A percentile compares a stretch with the other conserved stretches of the same genome.
These are phyloP conservation scores for Coccomyxa sp. DNA, from an alignment of 139 green algal species.

Conservation along the genomic window DNA sequence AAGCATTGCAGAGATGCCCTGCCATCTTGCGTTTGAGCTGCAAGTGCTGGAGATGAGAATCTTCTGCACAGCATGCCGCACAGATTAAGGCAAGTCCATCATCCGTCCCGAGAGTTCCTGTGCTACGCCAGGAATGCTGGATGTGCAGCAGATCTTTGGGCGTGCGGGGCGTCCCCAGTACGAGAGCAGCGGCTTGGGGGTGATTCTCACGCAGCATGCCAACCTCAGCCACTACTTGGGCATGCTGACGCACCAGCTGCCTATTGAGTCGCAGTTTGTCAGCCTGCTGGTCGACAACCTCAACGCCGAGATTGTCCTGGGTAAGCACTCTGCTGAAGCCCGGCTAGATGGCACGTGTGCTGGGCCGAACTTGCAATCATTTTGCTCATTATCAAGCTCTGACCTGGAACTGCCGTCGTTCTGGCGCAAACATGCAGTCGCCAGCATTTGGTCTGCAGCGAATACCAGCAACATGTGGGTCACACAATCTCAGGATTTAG, in stretches of 20 bases:
- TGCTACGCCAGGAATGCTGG: slow-evolving; percentile 90
- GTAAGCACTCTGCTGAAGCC: slow-evolving; percentile 16
- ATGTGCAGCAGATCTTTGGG: slow-evolving; percentile 99
- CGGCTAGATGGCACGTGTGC: neutral
- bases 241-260: slow-evolving; percentile 85
- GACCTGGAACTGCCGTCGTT: neutral
- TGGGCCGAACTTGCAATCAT: neutral
- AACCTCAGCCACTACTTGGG: slow-evolving; percentile 95
- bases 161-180: slow-evolving; percentile 92
- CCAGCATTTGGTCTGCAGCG: no score
- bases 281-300: slow-evolving; percentile 82
- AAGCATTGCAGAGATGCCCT: no score
- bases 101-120: no score
- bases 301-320: slow-evolving; percentile 96
- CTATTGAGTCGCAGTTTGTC: slow-evolving; percentile 89
- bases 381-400: neutral
- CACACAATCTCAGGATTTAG: no score
- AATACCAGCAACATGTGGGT: no score
- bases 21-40: no score
- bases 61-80: no score
- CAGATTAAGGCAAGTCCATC: no score
- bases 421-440: neutral
- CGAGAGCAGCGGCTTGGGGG: slow-evolving; percentile 61
- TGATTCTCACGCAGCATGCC: slow-evolving; percentile 96
- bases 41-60: no score